phyloP scores from a whole-genome alignment of 1,139 yeast species.

The Candida glucosophila region DNA sequence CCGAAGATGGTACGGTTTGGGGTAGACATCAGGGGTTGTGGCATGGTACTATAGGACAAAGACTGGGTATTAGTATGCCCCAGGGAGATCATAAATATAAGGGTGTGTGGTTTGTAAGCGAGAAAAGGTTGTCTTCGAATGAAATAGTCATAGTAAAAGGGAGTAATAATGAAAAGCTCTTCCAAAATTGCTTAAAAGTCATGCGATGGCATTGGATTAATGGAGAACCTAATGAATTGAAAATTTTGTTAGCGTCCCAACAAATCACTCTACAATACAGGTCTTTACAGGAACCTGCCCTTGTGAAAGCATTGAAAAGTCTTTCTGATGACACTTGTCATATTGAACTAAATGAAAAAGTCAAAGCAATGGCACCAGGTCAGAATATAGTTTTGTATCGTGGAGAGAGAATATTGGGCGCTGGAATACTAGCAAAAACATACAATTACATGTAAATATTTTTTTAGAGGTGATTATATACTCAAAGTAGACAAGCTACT shows the following conservation, averaged over 20 bases:
- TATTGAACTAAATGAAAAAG: slow-evolving; percentile 32
- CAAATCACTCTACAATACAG: slow-evolving; percentile 51
- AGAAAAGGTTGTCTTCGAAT: slow-evolving; percentile 53
- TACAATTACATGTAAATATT: no score
- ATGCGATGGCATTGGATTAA: slow-evolving; percentile 45
- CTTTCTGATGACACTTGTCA: slow-evolving; percentile 8
- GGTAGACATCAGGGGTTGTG: slow-evolving; percentile 83
- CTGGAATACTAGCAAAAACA: slow-evolving; percentile 41
- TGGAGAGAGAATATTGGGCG: slow-evolving; percentile 63
- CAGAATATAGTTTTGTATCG: slow-evolving; percentile 73
- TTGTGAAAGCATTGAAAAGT: slow-evolving; percentile 11
- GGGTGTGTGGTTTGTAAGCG: slow-evolving; percentile 85
- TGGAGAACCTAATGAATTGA: slow-evolving; percentile 5
- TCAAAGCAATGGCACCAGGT: slow-evolving; percentile 84
- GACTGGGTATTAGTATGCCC: slow-evolving; percentile 71
- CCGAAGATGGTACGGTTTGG: slow-evolving; percentile 66
- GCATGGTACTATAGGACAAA: slow-evolving; percentile 93
- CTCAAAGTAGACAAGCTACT: no score
- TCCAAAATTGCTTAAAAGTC: slow-evolving; percentile 33
- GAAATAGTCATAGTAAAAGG: slow-evolving; percentile 77
- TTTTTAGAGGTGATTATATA: no score
- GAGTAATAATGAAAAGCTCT: slow-evolving; percentile 52
- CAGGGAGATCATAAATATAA: slow-evolving; percentile 68
- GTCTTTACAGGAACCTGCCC: slow-evolving; percentile 54
- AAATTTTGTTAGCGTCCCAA: slow-evolving; percentile 7